Evolutionary conservation across 2,329 filamentous ascomycete genomes (phyloP), one percentile per base, ranked within the genome.

Genomic region (Penicillium hordei): DNA sequence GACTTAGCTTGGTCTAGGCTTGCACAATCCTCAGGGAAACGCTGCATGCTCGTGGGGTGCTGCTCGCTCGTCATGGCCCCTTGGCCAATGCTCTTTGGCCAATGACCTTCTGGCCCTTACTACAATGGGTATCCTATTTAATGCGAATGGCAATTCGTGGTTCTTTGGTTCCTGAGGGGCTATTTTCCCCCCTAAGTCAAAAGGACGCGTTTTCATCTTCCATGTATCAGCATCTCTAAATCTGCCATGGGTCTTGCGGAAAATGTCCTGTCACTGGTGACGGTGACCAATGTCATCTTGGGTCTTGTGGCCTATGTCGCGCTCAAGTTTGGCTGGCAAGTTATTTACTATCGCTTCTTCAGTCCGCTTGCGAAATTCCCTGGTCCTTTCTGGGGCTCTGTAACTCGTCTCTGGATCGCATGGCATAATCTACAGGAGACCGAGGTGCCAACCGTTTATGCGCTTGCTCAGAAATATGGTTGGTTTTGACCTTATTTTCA

Each of bases 381-480:
- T 0, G 83, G 83, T 3, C 80, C 81, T 0, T 84, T 84, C 63
- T 83, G 80, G 79, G 82, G 74, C 27, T 77, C 76, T 51, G 79
- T 84, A 17, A 83, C 82, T n/a, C 69, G 78, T 45, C 70, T 85
- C 10, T 85, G 81, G 79, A 78, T 83, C 52, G 76, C 80, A 48
- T 82, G 78, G 62, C 80, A 83, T 68, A 82, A 81, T 58, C 52
- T 81, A 27, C 76, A 75, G 42, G 78, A 74, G 49, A 78, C 79
- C 23, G 81, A 83, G 65, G 73, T 75, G 48, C 65, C 76, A 43
- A 69, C 75, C 1, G 72, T 77, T 31, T 70, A 75, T 57, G 74
- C 72, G 1, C 66, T 83, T 19, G 76, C 80, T 56, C 72, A 77
- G 65, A 78, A 79, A 74, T 77, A 82, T 72, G 81, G 81, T 81